Base-by-base conservation (phyloP, 1,284 basidiomycete species). In the Microbotryomycetes sp. region DNA sequence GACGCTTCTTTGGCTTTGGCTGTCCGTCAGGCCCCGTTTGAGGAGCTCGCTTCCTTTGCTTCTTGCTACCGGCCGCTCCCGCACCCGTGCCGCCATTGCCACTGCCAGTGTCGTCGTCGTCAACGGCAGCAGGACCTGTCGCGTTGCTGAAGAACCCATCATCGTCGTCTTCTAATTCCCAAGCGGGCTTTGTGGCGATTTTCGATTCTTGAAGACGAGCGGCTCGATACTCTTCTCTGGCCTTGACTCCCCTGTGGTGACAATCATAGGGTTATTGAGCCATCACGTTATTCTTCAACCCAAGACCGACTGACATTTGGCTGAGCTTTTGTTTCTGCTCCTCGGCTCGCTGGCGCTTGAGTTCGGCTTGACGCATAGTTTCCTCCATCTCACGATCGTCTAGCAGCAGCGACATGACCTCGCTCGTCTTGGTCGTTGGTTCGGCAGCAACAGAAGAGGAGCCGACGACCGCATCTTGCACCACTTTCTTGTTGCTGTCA, bases 401-500 rank as follows among this genome's bases (percentile, higher is more conserved):
- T 72, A 99, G 83, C 60, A 99, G 80, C 59, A 99, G 78, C 64
- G 92, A 91, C 7, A 97, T 93, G 62, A 99, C 97, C 75, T 99
- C 96, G 77, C 91, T 93, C 28, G 92, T 90, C 76, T 92, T 96
- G 48, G 91, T 86, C 21, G 72, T 72, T 61, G 74, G 74, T 41
- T 68, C 68, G 54, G 74, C 58, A 3, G 63, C 66, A 5, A 52
- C 64, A 30, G 66, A 96, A 87, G 23, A 87, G 85, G 75, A 97
- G 61, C 96, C 96, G 16, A 98, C 96, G 64, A 99, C 96, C 66
- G 98, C 96, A 73, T 99, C 96, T 84, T 98, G 96, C 7, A 96
- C 91, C 46, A 69, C 69, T 61, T 74, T 73, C 64, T 73, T 73
- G 49, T 69, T 68, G 16, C 89, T 91, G 67, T 24, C 50, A 56